Base-by-base conservation (phyloP, 345 rosid genomes). In the Euphorbia peplus region DNA sequence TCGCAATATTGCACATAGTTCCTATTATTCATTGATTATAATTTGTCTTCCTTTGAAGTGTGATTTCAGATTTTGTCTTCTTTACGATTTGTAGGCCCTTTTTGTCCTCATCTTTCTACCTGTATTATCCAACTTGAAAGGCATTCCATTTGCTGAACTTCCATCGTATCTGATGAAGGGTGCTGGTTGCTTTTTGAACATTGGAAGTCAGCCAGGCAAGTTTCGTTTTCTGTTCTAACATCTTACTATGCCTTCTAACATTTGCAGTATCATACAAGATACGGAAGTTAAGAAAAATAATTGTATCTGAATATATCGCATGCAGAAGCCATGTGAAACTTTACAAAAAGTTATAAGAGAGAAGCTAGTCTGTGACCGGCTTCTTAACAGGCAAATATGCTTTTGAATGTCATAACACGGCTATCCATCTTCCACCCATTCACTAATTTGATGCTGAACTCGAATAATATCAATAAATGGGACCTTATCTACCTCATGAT, bases 181-280 rank as follows among this genome's bases (percentile, higher is more conserved):
- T 72, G 90, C 89, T 62, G 89, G 89, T 60, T 90, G 98, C 84
- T 85, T 92, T 76, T 66, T 90, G 37, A 90, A 92, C 64, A 75
- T 60, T 60, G 91, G 89, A 81, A 78, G 70, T 60, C 60, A 70
- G 66, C 55, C 87, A 71, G 93, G 95, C 79, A 77, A 88, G 90
- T 60, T 75, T 57, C 46, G 47, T 16, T 53, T 15, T 54, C 57
- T 19, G 42, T 44, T 41, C 19, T 15, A 35, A 44, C 14, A 21
- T 37, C 2, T 66, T 66, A 11, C 16, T 65, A 29, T 41, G 15
- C 8, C 44, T 63, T 63, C 25, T 63, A 15, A 63, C 14, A 1
- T 28, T 61, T 62, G 44, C 30, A 39, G 50, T 11, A 44, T 4
- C 37, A 21, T 1, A 18, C 19, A 16, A 12, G 67, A 46, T 24